A percentile compares a stretch with the other conserved stretches of the same genome.
Evolutionary conservation across 805 yeast species (phyloP).

Genomic region (Kodamaea sagamina): DNA sequence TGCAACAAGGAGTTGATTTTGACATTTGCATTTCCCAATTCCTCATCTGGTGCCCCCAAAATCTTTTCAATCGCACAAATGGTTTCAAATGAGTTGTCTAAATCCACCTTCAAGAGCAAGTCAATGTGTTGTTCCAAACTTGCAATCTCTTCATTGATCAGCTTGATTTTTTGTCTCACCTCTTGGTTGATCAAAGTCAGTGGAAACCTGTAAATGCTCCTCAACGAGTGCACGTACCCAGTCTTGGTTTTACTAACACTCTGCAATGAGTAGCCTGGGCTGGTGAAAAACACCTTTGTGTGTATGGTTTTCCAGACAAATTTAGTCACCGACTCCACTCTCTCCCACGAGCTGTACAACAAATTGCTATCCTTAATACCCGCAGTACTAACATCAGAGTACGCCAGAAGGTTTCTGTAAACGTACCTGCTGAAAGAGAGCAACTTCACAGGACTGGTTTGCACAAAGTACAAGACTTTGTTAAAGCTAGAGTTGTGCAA

Average conservation of each 20-base stretch:
- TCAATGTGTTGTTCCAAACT: conserved; percentile 27
- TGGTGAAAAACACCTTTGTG: conserved; percentile 2
- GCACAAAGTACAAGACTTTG: conserved; percentile 36
- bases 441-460: conserved; percentile 33
- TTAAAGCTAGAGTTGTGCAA: conserved; percentile 26
- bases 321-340: conserved; percentile 12
- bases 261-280: conserved; percentile 7
- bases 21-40: neutral
- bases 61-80: conserved; percentile 12
- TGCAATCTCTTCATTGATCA: conserved; percentile 26
- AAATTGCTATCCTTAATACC: conserved; percentile 22
- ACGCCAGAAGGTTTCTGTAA: conserved; percentile 9
- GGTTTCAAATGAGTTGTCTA: conserved; percentile 7
- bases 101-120: conserved; percentile 22
- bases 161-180: conserved; percentile 23
- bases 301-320: conserved; percentile 5
- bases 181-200: conserved; percentile 28
- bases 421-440: conserved; percentile 19
- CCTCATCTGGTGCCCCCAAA: neutral
- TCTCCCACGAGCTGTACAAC: conserved; percentile 16
- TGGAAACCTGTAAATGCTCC: conserved; percentile 9
- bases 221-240: conserved; percentile 2
- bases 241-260: conserved; percentile 3
- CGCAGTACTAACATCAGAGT: conserved; percentile 1
- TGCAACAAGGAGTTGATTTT: conserved; percentile 6